phyloP scores from a whole-genome alignment of 208 protist genomes.

The Acanthamoeba pearcei region DNA sequence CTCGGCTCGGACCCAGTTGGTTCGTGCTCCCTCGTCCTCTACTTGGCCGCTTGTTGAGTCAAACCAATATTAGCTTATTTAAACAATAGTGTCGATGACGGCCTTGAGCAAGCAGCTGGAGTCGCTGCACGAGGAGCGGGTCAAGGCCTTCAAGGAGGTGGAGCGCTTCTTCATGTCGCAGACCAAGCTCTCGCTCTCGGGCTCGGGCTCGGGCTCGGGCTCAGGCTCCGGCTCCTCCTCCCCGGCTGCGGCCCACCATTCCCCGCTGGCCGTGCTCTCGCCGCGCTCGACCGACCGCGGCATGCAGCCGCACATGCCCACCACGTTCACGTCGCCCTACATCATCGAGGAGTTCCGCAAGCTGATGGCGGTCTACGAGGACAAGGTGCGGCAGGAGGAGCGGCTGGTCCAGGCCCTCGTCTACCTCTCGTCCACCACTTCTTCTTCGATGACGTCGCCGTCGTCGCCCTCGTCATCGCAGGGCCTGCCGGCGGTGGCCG shows the following conservation, averaged over 20 bases:
- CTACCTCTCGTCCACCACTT: background rate
- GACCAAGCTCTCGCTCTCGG: background rate
- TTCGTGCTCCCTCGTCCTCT: too few species aligned
- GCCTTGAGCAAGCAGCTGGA: slow-evolving; percentile 20
- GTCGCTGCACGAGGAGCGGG: slow-evolving; percentile 4
- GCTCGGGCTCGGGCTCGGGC: background rate
- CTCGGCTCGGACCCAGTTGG: background rate
- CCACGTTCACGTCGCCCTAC: background rate
- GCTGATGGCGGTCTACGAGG: slow-evolving; percentile 17
- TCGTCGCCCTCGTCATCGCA: background rate
- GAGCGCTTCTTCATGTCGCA: slow-evolving; percentile 20
- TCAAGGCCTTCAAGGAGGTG: background rate
- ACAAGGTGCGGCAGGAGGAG: slow-evolving; percentile 35
- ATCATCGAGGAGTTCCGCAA: slow-evolving; percentile 29
- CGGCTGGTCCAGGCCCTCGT: slow-evolving; percentile 5
- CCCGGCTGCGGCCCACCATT: background rate
- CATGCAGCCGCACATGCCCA: background rate
- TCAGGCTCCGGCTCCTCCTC: too few species aligned
- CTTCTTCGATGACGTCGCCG: background rate
- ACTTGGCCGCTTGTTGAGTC: too few species aligned
- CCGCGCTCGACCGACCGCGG: background rate
- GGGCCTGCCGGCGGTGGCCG: too few species aligned
- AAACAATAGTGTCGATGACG: background rate
- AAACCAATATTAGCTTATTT: too few species aligned
- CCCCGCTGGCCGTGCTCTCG: background rate